Evolutionary conservation across 2,329 filamentous ascomycete species (phyloP).

Genomic region (Colletotrichum sansevieriae): DNA sequence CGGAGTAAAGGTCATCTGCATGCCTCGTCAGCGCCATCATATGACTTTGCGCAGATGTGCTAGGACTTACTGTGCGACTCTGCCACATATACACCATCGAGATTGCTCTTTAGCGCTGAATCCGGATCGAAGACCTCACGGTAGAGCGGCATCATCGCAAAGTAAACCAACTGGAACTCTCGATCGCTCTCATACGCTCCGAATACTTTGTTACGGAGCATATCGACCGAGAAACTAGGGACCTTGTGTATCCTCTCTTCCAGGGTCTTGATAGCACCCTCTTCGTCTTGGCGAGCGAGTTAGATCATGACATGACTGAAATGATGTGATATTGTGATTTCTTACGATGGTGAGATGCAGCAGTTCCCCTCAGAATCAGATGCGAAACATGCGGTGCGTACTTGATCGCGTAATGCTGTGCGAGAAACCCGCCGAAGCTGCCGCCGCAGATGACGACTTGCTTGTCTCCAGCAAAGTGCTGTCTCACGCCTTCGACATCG

Average conservation of each 20-base stretch:
- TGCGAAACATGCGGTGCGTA: constrained; percentile 49
- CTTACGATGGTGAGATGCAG: constrained; percentile 52
- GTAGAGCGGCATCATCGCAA: constrained; percentile 54
- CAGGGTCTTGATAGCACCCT: constrained; percentile 50
- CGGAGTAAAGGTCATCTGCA: constrained; percentile 52
- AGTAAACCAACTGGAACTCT: constrained; percentile 54
- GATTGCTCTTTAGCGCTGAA: constrained; percentile 47
- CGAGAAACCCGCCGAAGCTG: constrained; percentile 56
- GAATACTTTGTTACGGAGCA: constrained; percentile 55
- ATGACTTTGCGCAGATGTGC: background rate
- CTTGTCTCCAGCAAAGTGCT: constrained; percentile 46
- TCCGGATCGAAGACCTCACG: constrained; percentile 52
- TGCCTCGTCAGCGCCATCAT: background rate
- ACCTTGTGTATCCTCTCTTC: constrained; percentile 49
- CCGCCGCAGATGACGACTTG: constrained; percentile 53
- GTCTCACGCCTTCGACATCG: constrained; percentile 51
- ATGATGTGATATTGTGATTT: background rate
- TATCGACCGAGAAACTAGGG: constrained; percentile 52
- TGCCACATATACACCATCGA: constrained; percentile 51
- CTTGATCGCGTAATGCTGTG: constrained; percentile 55
- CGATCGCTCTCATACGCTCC: constrained; percentile 52
- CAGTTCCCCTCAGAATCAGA: constrained; percentile 54
- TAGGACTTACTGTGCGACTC: constrained; percentile 51
- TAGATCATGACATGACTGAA: background rate
- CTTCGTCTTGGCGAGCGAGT: constrained; percentile 47